A percentile compares a stretch with the other conserved stretches of the same genome.
Conservation (phyloP, 768 basidiomycete species). For the Crucibulum laeve region DNA sequence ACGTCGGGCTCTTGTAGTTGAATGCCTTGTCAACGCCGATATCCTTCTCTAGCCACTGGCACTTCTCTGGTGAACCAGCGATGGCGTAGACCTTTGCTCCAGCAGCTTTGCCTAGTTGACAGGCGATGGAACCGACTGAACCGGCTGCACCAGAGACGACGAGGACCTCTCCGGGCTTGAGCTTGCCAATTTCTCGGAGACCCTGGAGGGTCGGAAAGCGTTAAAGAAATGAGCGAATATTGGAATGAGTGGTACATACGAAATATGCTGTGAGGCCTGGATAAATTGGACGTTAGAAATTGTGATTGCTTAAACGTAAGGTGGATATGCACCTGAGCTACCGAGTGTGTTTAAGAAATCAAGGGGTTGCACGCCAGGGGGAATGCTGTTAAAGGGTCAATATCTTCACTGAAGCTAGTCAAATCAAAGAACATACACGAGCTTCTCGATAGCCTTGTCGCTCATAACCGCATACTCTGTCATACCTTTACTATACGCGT, state of each 20-base stretch:
- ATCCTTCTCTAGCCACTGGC: constrained; percentile 79
- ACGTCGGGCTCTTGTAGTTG: constrained; percentile 82
- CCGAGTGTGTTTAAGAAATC: constrained; percentile 86
- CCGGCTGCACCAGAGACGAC: constrained; percentile 91
- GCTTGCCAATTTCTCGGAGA: constrained; percentile 70
- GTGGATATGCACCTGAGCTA: constrained; percentile 46
- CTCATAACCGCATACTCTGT: constrained; percentile 65
- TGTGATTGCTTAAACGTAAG: not conserved
- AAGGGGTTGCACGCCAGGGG: constrained; percentile 56
- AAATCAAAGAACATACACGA: constrained; percentile 43
- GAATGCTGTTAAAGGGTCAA: constrained; percentile 32
- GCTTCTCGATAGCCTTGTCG: constrained; percentile 44
- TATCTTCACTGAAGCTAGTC: not conserved
- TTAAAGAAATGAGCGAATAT: not conserved
- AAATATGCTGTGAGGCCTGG: constrained; percentile 88
- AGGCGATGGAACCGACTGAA: constrained; percentile 78
- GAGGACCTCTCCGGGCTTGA: constrained; percentile 82
- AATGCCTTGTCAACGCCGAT: constrained; percentile 79
- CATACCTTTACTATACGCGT: constrained; percentile 50
- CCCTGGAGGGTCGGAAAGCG: constrained; percentile 44
- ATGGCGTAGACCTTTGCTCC: constrained; percentile 87
- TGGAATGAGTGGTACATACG: constrained; percentile 33
- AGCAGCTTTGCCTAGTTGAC: constrained; percentile 76
- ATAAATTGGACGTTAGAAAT: not conserved
- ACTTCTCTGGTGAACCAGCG: constrained; percentile 82